A percentile compares a stretch with the other conserved stretches of the same genome.
These are phyloP conservation scores for Fusarium sp. DNA, from an alignment of 2,329 filamentous ascomycete species.

Conservation along the genomic window DNA sequence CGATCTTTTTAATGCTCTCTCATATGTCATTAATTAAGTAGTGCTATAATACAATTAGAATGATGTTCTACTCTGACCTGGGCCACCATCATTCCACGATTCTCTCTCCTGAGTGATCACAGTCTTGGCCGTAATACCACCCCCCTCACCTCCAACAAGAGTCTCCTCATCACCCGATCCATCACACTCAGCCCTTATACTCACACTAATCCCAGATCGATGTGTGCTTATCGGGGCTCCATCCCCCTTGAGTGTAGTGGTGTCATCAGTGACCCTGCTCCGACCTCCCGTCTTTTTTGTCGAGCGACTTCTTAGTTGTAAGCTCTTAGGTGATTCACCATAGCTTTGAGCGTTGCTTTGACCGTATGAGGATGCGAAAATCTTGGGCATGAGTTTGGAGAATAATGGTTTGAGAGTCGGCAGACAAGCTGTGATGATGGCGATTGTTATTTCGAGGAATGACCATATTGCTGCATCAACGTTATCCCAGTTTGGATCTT, in stretches of 20 bases:
- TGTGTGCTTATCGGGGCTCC: not conserved
- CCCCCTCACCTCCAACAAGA: not conserved
- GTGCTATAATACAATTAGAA: not conserved
- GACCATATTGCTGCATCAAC: constrained; percentile 26
- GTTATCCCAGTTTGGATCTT: constrained; percentile 29
- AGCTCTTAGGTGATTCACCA: not conserved
- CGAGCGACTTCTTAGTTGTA: not conserved
- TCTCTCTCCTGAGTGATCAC: not conserved
- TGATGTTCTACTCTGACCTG: not conserved
- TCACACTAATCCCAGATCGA: not conserved
- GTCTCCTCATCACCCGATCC: not conserved
- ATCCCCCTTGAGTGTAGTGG: not conserved
- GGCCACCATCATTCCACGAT: not conserved
- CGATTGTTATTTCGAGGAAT: constrained; percentile 18
- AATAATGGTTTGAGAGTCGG: constrained; percentile 18
- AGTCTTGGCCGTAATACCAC: not conserved
- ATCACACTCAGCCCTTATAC: not conserved
- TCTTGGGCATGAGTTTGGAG: constrained; percentile 15
- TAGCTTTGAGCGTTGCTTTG: not conserved
- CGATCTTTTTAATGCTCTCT: not conserved
- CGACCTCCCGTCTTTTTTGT: not conserved
- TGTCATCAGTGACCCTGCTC: not conserved
- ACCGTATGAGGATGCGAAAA: not conserved
- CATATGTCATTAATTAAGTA: not conserved
- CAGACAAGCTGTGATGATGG: constrained; percentile 19